These are phyloP conservation scores for Trichoderma sp. DNA, from an alignment of 2,329 filamentous ascomycete genomes.

Conservation along the genomic window DNA sequence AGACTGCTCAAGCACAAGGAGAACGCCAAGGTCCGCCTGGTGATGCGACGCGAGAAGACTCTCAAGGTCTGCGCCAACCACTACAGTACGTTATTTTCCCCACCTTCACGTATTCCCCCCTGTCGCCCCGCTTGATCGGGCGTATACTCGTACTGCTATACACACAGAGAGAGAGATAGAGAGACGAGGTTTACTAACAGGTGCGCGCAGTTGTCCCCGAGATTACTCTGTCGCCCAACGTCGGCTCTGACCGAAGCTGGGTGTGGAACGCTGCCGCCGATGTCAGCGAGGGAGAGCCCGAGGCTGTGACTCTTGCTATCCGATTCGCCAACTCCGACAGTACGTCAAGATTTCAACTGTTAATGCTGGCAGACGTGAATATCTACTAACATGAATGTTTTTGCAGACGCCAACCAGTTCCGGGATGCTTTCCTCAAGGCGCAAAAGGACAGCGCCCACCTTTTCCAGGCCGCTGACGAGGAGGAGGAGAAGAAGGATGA, in stretches of 20 bases:
- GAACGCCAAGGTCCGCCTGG: slow-evolving; percentile 93
- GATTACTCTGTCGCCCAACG: slow-evolving; percentile 98
- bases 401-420: slow-evolving; percentile 86
- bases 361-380: not conserved
- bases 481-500: slow-evolving; percentile 24
- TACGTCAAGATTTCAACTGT: slow-evolving; percentile 47
- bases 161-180: not conserved
- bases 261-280: slow-evolving; percentile 98
- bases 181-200: slow-evolving; percentile 12
- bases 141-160: not conserved
- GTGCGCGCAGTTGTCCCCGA: slow-evolving; percentile 75
- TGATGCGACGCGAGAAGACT: slow-evolving; percentile 99
- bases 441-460: slow-evolving; percentile 88
- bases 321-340: slow-evolving; percentile 97
- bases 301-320: slow-evolving; percentile 93
- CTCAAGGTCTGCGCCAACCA: slow-evolving; percentile 99
- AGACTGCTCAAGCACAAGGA: slow-evolving; percentile 98
- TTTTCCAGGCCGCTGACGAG: slow-evolving; percentile 57
- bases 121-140: not conserved
- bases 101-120: not conserved
- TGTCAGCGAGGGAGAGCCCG: slow-evolving; percentile 95
- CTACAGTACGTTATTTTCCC: slow-evolving; percentile 69
- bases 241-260: slow-evolving; percentile 97
- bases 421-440: slow-evolving; percentile 97
- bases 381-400: not conserved